These are phyloP conservation scores for Clavispora phyllophila DNA, from an alignment of 805 yeast species.

Conservation along the genomic window DNA sequence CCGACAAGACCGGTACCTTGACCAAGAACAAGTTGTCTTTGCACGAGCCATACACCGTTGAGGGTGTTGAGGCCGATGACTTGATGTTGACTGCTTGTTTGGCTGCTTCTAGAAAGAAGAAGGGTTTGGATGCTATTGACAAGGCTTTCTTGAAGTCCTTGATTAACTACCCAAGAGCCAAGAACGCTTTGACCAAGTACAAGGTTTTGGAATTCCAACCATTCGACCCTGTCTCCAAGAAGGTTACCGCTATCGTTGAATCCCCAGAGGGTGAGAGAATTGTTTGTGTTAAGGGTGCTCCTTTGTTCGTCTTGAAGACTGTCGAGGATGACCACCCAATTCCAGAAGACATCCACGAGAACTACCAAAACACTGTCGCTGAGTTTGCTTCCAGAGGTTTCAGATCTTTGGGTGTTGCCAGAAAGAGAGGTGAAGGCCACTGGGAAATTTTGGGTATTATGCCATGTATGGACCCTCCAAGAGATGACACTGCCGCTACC, in stretches of 20 bases:
- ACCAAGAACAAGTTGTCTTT: conserved; percentile 95
- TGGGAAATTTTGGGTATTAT: conserved; percentile 97
- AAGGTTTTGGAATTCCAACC: conserved; percentile 95
- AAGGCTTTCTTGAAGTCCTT: conserved; percentile 93
- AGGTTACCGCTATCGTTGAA: conserved; percentile 91
- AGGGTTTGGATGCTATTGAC: conserved; percentile 97
- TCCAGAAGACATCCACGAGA: conserved; percentile 89
- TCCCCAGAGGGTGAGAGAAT: conserved; percentile 95
- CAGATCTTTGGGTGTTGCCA: conserved; percentile 97
- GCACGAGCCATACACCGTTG: conserved; percentile 96
- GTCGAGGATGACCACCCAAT: conserved; percentile 96
- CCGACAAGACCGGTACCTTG: conserved; percentile 97
- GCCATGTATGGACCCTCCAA: conserved; percentile 99
- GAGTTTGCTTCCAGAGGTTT: conserved; percentile 98
- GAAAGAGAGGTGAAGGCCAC: conserved; percentile 97
- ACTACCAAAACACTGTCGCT: conserved; percentile 95
- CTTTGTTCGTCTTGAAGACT: conserved; percentile 92
- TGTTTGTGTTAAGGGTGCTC: conserved; percentile 97
- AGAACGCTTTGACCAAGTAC: conserved; percentile 87
- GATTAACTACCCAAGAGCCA: conserved; percentile 85
- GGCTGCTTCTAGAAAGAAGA: conserved; percentile 97
- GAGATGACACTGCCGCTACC: conserved; percentile 96
- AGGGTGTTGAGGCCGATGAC: conserved; percentile 94
- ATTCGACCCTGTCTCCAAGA: conserved; percentile 96
- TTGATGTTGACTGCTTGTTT: conserved; percentile 96